Evolutionary conservation across 176 grass and related monocot genomes (phyloP).

Genomic region (Aegilops tauschii): DNA sequence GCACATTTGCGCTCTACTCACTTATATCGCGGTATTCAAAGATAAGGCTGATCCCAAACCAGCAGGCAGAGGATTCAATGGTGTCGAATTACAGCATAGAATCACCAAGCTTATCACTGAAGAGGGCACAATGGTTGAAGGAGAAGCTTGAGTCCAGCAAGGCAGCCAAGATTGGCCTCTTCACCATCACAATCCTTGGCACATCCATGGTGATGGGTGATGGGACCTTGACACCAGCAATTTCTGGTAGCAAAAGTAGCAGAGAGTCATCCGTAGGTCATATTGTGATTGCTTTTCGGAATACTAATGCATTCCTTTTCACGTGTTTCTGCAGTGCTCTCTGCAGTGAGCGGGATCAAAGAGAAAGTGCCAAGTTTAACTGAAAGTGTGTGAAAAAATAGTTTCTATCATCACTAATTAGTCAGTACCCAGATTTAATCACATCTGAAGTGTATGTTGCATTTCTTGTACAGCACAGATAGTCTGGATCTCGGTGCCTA

Average conservation of each 20-base stretch:
- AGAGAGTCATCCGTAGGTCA: background rate
- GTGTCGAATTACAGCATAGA: conserved; percentile 67
- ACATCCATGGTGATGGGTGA: conserved; percentile 85
- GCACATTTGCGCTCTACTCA: conserved; percentile 78
- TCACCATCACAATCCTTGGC: conserved; percentile 60
- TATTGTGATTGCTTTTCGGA: background rate
- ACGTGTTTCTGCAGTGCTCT: conserved; percentile 41
- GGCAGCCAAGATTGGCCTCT: conserved; percentile 49
- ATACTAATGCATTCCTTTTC: background rate
- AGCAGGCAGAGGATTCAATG: conserved; percentile 61
- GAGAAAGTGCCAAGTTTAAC: conserved; percentile 66
- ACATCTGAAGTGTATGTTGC: background rate
- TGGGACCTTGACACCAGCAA: conserved; percentile 68
- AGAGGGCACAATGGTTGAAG: conserved; percentile 54
- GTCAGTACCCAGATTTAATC: background rate
- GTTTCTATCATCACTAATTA: background rate
- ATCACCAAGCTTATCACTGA: conserved; percentile 26
- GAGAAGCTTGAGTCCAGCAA: conserved; percentile 50
- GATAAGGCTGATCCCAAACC: conserved; percentile 60
- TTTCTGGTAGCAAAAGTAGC: conserved; percentile 45
- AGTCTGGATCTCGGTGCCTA: conserved; percentile 57
- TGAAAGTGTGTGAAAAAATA: conserved; percentile 48
- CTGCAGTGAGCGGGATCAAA: conserved; percentile 67
- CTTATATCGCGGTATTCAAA: conserved; percentile 66
- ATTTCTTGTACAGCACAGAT: conserved; percentile 47